Base-by-base conservation (phyloP, 2,329 filamentous ascomycete species). In the Penicillium fuscoglaucum region DNA sequence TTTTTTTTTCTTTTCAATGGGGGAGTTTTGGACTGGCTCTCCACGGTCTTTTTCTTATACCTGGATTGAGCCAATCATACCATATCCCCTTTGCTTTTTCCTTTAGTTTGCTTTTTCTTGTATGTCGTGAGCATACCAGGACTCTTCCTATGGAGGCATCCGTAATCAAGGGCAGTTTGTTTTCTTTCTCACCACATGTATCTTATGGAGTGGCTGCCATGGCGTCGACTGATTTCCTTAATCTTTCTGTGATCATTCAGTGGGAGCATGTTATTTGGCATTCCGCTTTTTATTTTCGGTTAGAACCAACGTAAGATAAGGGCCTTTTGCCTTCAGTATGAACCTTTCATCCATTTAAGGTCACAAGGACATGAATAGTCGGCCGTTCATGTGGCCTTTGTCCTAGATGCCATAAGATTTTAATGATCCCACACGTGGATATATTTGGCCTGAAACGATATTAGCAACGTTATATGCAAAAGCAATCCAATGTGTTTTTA, bases 111-210 rank as follows among this genome's bases (percentile, higher is more conserved):
- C 28, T 47, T 39, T 39, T 33, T 31, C 26, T 40, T 47, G 17
- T 53, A 47, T 54, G 49, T 17, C 7, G 21, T 35, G 39, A 19
- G 24, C 52, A 51, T 44, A 24, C 24, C 13, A 31, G 28, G 29
- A 39, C 12, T 17, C 21, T 31, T 35, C 44, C 10, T 21, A 52
- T 40, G 52, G 45, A 43, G 13, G 35, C 10, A 24, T 47, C 43
- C 28, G 44, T 44, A 26, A 46, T 28, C n/a, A 12, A 49, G 29
- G 21, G 31, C 40, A 41, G n/a, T 61, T 57, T 49, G 28, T 19
- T 52, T 59, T 37, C 28, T 58, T 53, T 61, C 55, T 52, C 49
- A 57, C 63, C 66, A 65, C 61, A 62, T 72, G 69, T 71, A 72
- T 61, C 67, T 60, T 70, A 67, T 64, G 62, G 64, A 60, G 59